phyloP scores from a whole-genome alignment of 257 asterid species.

The Penstemon eatonii region DNA sequence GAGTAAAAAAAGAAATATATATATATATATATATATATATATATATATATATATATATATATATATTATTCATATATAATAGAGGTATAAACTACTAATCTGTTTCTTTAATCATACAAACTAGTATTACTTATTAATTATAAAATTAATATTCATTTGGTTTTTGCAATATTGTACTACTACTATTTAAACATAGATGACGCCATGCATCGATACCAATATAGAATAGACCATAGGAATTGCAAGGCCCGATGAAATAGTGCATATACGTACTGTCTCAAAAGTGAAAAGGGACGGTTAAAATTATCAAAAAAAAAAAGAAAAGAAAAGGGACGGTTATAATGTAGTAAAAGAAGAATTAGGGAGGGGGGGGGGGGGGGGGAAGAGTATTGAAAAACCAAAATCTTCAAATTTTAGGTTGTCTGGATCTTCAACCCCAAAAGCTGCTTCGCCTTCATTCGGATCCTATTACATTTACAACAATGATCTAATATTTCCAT shows the following conservation, averaged over 20 bases:
- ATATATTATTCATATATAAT: too few relatives aligned
- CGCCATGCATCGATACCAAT: background rate
- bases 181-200: background rate
- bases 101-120: too few relatives aligned
- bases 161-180: background rate
- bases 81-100: too few relatives aligned
- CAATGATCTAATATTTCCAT: too few relatives aligned
- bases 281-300: background rate
- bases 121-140: background rate
- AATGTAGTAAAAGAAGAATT: background rate
- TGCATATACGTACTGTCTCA: background rate
- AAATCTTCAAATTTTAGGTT: slow-evolving; percentile 18
- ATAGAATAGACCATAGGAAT: background rate
- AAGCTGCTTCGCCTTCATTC: background rate
- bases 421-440: background rate
- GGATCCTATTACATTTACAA: background rate
- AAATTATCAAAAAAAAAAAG: too few relatives aligned
- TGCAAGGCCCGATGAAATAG: background rate
- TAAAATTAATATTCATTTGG: background rate
- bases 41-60: too few relatives aligned
- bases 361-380: background rate
- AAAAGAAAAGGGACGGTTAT: background rate
- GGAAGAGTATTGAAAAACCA: slow-evolving; percentile 4
- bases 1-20: too few relatives aligned
- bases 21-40: too few relatives aligned